A percentile compares a stretch with the other conserved stretches of the same genome.
These are phyloP conservation scores for Mallotus repandus DNA, from an alignment of 441 rosid genomes.

Conservation along the genomic window DNA sequence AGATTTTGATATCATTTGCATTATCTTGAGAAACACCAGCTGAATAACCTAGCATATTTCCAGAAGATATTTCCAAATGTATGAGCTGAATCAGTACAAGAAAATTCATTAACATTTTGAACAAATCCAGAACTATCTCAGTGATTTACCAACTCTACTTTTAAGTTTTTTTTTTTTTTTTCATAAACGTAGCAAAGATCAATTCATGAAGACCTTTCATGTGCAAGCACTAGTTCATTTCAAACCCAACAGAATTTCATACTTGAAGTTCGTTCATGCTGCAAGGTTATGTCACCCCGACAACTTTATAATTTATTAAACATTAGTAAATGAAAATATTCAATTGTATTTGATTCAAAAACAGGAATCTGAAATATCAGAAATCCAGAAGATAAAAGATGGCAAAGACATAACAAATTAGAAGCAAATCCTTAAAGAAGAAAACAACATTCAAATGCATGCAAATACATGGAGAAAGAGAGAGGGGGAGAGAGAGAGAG, in stretches of 20 bases:
- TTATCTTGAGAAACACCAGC: background rate
- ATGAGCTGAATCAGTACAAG: background rate
- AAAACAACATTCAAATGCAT: background rate
- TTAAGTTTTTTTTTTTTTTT: background rate
- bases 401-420: background rate
- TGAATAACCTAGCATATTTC: background rate
- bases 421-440: background rate
- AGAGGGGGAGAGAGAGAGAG: background rate
- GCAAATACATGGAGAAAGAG: no score
- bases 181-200: background rate
- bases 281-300: background rate
- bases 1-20: background rate
- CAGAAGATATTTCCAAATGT: background rate
- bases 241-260: background rate
- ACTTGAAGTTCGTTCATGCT: conserved; percentile 4
- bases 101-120: background rate
- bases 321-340: background rate
- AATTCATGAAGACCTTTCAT: background rate
- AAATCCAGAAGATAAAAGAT: background rate
- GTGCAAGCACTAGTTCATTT: background rate
- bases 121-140: background rate
- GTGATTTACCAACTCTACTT: background rate
- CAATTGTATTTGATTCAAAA: background rate
- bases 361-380: background rate
- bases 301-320: background rate